Evolutionary conservation across 441 rosid genomes (phyloP).

Genomic region (Jatropha podagrica): DNA sequence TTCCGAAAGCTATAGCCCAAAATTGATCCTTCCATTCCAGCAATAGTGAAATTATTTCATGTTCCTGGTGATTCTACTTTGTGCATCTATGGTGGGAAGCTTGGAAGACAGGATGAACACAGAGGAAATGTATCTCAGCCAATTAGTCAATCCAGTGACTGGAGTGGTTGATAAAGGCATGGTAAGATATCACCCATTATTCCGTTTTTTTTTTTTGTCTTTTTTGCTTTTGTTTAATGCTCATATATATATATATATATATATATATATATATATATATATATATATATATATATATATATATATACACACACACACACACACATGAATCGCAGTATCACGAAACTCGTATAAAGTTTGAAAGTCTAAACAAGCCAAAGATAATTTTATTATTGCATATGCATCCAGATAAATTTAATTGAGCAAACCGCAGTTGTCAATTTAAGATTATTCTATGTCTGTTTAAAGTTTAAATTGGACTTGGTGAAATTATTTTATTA

Average conservation of each 20-base stretch:
- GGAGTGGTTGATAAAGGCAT: conserved; percentile 43
- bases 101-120: conserved; percentile 33
- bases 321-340: too few relatives aligned
- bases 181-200: conserved; percentile 40
- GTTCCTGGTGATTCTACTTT: conserved; percentile 54
- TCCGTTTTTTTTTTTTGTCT: neutral
- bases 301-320: too few relatives aligned
- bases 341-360: too few relatives aligned
- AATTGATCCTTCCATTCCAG: conserved; percentile 35
- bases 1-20: conserved; percentile 7
- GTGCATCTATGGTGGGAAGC: conserved; percentile 44
- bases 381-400: too few relatives aligned
- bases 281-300: too few relatives aligned
- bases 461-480: conserved; percentile 1
- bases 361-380: too few relatives aligned
- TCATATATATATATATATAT: too few relatives aligned
- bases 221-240: neutral
- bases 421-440: too few relatives aligned
- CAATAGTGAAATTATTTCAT: conserved; percentile 32
- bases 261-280: too few relatives aligned
- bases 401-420: too few relatives aligned
- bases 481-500: conserved; percentile 23
- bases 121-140: conserved; percentile 43
- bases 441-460: neutral
- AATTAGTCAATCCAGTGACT: conserved; percentile 46